These are phyloP conservation scores for Xylaria flabelliformis DNA, from an alignment of 495 filamentous ascomycete genomes.

Conservation along the genomic window DNA sequence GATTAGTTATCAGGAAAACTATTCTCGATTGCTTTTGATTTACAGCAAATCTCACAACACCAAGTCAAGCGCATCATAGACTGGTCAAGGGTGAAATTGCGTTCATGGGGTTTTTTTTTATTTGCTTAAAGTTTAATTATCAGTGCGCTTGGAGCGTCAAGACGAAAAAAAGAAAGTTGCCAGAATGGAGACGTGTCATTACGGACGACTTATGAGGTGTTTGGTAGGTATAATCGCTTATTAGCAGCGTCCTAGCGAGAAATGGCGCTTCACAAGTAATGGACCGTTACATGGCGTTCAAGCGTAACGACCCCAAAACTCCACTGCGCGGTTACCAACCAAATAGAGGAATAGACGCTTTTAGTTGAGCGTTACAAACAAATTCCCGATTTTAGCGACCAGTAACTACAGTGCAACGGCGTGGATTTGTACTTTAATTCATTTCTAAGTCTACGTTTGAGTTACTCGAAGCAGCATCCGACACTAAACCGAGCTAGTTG, in stretches of 20 bases:
- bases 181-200: slow-evolving; percentile 1
- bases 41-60: not conserved
- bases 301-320: not conserved
- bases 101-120: not conserved
- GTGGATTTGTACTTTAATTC: not conserved
- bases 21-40: not conserved
- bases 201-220: not conserved
- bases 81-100: not conserved
- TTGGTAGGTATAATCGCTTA: not conserved
- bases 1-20: not conserved
- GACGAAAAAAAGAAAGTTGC: not conserved
- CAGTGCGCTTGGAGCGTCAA: not conserved
- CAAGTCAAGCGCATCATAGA: not conserved
- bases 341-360: not conserved
- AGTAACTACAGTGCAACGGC: not conserved
- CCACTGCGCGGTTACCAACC: not conserved
- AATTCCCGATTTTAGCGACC: not conserved
- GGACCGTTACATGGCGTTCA: not conserved
- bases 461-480: not conserved
- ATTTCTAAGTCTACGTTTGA: not conserved
- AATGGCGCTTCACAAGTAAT: slow-evolving; percentile 7
- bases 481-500: not conserved
- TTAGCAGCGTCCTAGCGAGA: not conserved
- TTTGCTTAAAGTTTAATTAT: not conserved
- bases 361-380: not conserved